Conservation (phyloP, 805 yeast genomes). For the Wickerhamomyces alni region DNA sequence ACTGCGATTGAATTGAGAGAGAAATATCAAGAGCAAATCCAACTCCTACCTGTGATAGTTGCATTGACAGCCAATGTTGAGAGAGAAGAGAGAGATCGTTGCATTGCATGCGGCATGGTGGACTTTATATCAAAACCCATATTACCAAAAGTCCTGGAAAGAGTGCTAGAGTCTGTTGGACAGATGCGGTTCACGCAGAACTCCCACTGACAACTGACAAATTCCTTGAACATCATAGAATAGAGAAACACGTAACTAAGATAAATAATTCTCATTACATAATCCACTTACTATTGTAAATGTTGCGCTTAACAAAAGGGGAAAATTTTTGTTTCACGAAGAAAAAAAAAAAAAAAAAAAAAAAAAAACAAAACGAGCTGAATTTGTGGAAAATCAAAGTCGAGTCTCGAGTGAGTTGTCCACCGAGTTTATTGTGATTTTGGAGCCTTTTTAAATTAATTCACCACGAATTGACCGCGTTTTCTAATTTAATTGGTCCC, state of each 20-base stretch:
- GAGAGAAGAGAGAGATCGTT: slow-evolving; percentile 42
- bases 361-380: background rate
- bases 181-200: background rate
- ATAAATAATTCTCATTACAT: no score
- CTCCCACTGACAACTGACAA: no score
- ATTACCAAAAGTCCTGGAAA: slow-evolving; percentile 36
- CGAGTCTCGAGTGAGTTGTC: no score
- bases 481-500: no score
- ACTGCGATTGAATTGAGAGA: slow-evolving; percentile 74
- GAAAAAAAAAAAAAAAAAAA: background rate
- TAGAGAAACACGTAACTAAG: no score
- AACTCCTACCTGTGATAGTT: slow-evolving; percentile 85
- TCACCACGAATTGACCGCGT: no score
- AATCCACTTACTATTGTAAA: no score
- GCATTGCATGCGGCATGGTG: slow-evolving; percentile 44
- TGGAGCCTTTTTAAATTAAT: background rate
- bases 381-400: no score
- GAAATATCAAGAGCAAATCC: slow-evolving; percentile 34
- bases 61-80: slow-evolving; percentile 84
- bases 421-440: background rate
- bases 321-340: background rate
- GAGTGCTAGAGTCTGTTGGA: slow-evolving; percentile 7
- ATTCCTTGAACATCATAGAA: no score
- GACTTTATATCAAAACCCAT: slow-evolving; percentile 50
- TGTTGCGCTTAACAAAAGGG: background rate